Evolutionary conservation across 2,329 filamentous ascomycete species (phyloP), one percentile per base, ranked within the genome.

Genomic region (Pseudogymnoascus pannorum): DNA sequence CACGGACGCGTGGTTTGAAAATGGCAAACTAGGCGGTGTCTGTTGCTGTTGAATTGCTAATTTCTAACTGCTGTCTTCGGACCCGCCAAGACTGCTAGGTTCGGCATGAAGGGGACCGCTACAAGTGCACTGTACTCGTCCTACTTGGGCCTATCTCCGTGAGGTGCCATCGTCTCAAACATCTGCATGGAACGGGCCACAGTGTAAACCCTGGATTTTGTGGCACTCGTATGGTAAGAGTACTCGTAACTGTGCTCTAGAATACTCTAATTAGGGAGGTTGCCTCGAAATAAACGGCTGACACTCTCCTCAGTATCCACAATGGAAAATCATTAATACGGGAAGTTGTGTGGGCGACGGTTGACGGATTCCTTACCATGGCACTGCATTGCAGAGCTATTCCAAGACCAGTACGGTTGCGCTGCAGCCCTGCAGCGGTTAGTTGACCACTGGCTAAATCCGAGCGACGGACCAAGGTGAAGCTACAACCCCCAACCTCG

Each of bases 251-350:
- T 54, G 24, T 31, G 9, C 48, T 54, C n/a, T 7, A 12, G 20
- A 26, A 29, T 54, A 26, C 31, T n/a, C n/a, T n/a, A n/a, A n/a
- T n/a, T n/a, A n/a, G n/a, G n/a, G 26, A 54, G 48, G 24, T 20
- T 31, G 5, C 48, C 48, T 8, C 11, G 26, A n/a, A n/a, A 54
- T 31, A 54, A 48, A 54, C 48, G 48, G 24, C 31, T 54, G 26
- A 54, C 48, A 20, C 48, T 54, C 48, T 12, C 9, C 48, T 54
- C n/a, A 31, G 48, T 54, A 54, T 54, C 26, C 48, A 54, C 48
- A 31, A 54, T 54, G n/a, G 48, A 54, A 54, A 54, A 54, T 54
- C 48, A 54, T 54, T 31, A 31, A 54, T 54, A 54, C 31, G 48
- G 48, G 48, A 54, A 20, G 48, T 54, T 54, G 44, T 12, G 48